Percentiles rank a stretch among this genome's conserved stretches.
These are phyloP conservation scores for Sanghuangporus weigelae DNA, from an alignment of 1,284 basidiomycete genomes.

Conservation along the genomic window DNA sequence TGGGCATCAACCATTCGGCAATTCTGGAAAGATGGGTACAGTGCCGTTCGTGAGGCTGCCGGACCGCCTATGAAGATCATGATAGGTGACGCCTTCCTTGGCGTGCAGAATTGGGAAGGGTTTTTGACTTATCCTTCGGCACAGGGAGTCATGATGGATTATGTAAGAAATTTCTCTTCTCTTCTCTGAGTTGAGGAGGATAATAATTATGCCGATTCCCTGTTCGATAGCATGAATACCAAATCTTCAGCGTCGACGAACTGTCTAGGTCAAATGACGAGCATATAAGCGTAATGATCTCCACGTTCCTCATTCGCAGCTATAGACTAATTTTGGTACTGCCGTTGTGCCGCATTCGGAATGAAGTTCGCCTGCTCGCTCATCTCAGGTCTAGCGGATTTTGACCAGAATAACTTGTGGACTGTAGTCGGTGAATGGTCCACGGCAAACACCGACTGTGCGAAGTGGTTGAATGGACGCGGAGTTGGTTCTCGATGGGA, in stretches of 20 bases:
- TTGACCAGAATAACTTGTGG: conserved; percentile 49
- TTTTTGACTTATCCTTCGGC: conserved; percentile 51
- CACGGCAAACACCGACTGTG: conserved; percentile 76
- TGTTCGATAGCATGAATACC: conserved; percentile 62
- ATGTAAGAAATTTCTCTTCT: conserved; percentile 30
- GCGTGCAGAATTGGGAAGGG: conserved; percentile 58
- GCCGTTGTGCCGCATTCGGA: neutral
- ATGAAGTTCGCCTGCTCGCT: conserved; percentile 42
- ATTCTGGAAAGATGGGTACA: conserved; percentile 55
- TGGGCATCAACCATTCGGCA: conserved; percentile 41
- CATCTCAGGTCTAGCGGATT: conserved; percentile 33
- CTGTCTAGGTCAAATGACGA: conserved; percentile 49
- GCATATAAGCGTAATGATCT: conserved; percentile 42
- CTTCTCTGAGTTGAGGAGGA: conserved; percentile 8
- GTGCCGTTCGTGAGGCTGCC: conserved; percentile 42
- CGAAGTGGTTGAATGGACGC: conserved; percentile 69
- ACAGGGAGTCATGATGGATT: conserved; percentile 58
- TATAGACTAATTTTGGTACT: neutral
- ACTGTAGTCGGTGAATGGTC: conserved; percentile 76
- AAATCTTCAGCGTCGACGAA: conserved; percentile 65
- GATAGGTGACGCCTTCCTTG: conserved; percentile 72
- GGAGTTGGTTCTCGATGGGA: conserved; percentile 73
- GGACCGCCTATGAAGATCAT: conserved; percentile 50
- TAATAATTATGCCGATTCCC: neutral
- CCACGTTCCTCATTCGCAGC: neutral